Evolutionary conservation across 495 filamentous ascomycete genomes (phyloP).

Genomic region (Lasiosphaeria miniovina): DNA sequence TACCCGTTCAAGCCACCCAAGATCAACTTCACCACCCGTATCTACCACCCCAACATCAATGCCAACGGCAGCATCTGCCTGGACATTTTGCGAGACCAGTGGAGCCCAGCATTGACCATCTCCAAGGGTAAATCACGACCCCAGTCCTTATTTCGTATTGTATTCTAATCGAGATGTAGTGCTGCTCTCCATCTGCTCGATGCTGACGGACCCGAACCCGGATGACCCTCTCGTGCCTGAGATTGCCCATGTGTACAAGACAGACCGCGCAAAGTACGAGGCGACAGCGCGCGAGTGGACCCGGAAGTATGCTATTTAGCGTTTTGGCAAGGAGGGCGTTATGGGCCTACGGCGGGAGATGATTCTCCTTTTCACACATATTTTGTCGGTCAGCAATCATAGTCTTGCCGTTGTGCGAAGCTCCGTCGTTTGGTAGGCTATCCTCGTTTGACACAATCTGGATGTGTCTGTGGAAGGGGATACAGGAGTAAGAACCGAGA

Average conservation of each 20-base stretch:
- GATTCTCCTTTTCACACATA: slow-evolving; percentile 5
- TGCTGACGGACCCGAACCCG: slow-evolving; percentile 99
- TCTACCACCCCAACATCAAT: slow-evolving; percentile 99
- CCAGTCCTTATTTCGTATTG: background rate
- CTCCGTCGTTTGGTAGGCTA: background rate
- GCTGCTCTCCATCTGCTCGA: slow-evolving; percentile 97
- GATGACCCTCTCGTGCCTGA: slow-evolving; percentile 98
- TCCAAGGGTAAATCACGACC: slow-evolving; percentile 73
- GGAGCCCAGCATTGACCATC: slow-evolving; percentile 97
- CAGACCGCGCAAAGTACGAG: slow-evolving; percentile 91
- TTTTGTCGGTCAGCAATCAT: slow-evolving; percentile 5
- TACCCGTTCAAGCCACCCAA: slow-evolving; percentile 99
- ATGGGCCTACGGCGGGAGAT: slow-evolving; percentile 12
- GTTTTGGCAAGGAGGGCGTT: slow-evolving; percentile 1
- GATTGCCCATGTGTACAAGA: slow-evolving; percentile 99
- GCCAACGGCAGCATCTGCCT: slow-evolving; percentile 98
- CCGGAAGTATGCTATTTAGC: slow-evolving; percentile 90
- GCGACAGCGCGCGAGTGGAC: slow-evolving; percentile 98
- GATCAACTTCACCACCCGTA: slow-evolving; percentile 99
- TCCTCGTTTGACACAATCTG: background rate
- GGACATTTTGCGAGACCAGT: slow-evolving; percentile 97
- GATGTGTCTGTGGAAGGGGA: background rate
- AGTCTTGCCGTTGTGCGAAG: background rate
- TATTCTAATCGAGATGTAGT: slow-evolving; percentile 50
- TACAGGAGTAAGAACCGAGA: background rate